These are phyloP conservation scores for Metarhizium guizhouense DNA, from an alignment of 2,329 filamentous ascomycete species.

Conservation along the genomic window DNA sequence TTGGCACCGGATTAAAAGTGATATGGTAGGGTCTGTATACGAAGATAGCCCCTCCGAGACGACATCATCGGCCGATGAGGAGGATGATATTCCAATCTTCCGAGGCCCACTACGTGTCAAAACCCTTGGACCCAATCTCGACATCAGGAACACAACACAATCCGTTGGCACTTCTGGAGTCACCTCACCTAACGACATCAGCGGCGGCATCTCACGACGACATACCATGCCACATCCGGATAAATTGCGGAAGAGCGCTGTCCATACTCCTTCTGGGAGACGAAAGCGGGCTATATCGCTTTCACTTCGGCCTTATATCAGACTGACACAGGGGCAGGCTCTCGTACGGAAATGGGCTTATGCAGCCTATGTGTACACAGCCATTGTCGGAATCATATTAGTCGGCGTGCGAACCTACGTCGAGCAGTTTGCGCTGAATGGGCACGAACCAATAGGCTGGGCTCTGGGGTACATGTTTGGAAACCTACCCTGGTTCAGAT, in stretches of 20 bases:
- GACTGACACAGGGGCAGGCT: conserved; percentile 73
- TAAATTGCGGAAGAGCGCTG: conserved; percentile 28
- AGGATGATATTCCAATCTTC: conserved; percentile 12
- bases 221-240: conserved; percentile 44
- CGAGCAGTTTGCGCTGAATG: conserved; percentile 53
- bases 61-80: conserved; percentile 22
- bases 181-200: neutral
- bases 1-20: conserved; percentile 37
- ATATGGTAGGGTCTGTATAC: conserved; percentile 21
- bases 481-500: conserved; percentile 62
- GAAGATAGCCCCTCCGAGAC: conserved; percentile 24
- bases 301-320: conserved; percentile 64
- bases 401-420: conserved; percentile 65
- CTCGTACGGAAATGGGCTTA: conserved; percentile 73
- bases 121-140: conserved; percentile 18
- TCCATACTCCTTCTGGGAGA: conserved; percentile 53
- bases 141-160: conserved; percentile 1
- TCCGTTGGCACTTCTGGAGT: neutral
- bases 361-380: conserved; percentile 66
- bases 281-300: conserved; percentile 56
- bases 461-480: conserved; percentile 83
- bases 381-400: conserved; percentile 58
- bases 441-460: conserved; percentile 83
- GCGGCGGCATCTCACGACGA: conserved; percentile 22
- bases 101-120: conserved; percentile 17